A percentile compares a stretch with the other conserved stretches of the same genome.
Conservation (phyloP, 306 rosid genomes). For the Begonia masoniana region DNA sequence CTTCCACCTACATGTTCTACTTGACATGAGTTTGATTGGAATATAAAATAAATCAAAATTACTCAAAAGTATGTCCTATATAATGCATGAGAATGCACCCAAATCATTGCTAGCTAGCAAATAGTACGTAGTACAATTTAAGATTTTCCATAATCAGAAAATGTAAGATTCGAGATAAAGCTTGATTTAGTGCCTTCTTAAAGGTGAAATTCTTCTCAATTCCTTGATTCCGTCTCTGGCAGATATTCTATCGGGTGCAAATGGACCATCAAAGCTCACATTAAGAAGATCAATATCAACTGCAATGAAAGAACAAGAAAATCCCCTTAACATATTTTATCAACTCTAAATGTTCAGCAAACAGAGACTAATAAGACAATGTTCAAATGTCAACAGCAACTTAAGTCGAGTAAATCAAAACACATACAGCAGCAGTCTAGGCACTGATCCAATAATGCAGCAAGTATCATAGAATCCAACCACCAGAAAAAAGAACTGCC, state of each 20-base stretch:
- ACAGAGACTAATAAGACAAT: no score
- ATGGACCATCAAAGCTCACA: conserved; percentile 78
- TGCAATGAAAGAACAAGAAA: conserved; percentile 24
- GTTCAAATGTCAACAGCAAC: no score
- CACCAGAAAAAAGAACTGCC: conserved; percentile 92
- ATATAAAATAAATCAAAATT: no score
- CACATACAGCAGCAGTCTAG: conserved; percentile 63
- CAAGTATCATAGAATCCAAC: conserved; percentile 94
- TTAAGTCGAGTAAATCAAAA: background rate
- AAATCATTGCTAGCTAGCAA: no score
- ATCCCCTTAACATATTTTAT: background rate
- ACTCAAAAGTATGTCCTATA: no score
- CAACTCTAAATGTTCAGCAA: no score
- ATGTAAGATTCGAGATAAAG: background rate
- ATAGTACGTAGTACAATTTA: no score
- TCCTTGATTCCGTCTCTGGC: conserved; percentile 70
- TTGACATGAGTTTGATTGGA: no score
- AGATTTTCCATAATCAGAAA: background rate
- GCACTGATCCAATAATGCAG: conserved; percentile 77
- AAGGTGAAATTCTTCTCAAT: conserved; percentile 65
- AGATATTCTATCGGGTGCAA: conserved; percentile 84
- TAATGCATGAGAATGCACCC: no score
- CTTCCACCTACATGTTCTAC: conserved; percentile 50
- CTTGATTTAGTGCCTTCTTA: conserved; percentile 34
- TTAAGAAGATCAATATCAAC: conserved; percentile 85